phyloP scores from a whole-genome alignment of 1,284 basidiomycete genomes.

The Rhodotorula sp. region DNA sequence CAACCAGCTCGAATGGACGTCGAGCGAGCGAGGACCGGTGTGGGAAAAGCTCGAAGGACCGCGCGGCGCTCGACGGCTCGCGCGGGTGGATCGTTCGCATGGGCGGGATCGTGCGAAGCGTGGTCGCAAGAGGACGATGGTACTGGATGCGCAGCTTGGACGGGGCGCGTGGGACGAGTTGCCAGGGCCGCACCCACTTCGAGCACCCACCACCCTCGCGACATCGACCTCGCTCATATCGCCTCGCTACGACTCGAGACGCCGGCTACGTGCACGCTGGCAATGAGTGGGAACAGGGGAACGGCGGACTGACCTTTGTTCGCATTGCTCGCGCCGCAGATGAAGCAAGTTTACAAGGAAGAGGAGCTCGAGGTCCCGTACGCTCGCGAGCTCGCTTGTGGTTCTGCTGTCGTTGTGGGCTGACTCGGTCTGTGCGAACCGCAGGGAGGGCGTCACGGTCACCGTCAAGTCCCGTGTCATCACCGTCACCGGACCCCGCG shows the following conservation, averaged over 20 bases:
- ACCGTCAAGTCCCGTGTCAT: conserved; percentile 84
- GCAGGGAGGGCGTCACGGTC: conserved; percentile 69
- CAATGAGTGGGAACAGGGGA: neutral
- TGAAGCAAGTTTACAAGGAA: conserved; percentile 87
- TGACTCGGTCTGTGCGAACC: neutral
- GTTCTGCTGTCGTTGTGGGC: neutral
- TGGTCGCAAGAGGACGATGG: too few species aligned
- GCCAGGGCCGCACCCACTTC: too few species aligned
- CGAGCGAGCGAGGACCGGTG: too few species aligned
- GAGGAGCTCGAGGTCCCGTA: conserved; percentile 86
- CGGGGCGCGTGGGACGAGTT: too few species aligned
- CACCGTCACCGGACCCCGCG: conserved; percentile 84
- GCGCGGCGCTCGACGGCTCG: too few species aligned
- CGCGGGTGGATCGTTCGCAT: too few species aligned
- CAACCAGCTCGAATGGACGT: too few species aligned
- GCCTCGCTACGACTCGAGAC: neutral
- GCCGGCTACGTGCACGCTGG: neutral
- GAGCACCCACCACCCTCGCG: neutral
- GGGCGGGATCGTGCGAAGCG: too few species aligned
- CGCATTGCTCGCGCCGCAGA: conserved; percentile 54
- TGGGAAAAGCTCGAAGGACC: too few species aligned
- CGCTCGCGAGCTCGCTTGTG: neutral
- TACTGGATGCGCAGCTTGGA: too few species aligned
- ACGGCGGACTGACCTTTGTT: neutral
- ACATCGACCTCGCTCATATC: neutral